Evolutionary conservation across 2,329 filamentous ascomycete species (phyloP).

Genomic region (Ophiostoma triangulosporum): DNA sequence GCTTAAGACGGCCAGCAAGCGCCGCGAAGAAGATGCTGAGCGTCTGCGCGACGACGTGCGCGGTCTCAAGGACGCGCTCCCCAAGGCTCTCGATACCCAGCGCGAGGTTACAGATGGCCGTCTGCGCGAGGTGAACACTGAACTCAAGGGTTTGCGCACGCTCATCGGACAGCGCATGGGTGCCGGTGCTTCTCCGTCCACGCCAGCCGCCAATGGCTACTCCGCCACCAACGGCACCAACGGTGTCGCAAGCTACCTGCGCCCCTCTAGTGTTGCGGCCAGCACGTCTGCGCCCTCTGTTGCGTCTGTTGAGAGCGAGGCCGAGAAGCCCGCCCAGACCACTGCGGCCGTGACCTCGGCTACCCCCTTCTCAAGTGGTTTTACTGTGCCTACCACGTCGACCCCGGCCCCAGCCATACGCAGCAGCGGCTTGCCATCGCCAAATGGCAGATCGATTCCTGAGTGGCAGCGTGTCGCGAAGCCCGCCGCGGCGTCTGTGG

Average conservation of each 20-base stretch:
- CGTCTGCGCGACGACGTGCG: slow-evolving; percentile 78
- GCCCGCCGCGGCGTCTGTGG: slow-evolving; percentile 43
- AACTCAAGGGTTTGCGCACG: slow-evolving; percentile 86
- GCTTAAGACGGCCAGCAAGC: slow-evolving; percentile 66
- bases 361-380: slow-evolving; percentile 8
- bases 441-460: slow-evolving; percentile 51
- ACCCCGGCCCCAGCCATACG: neutral
- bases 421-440: slow-evolving; percentile 22
- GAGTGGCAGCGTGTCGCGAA: slow-evolving; percentile 67
- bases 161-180: slow-evolving; percentile 56
- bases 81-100: slow-evolving; percentile 76
- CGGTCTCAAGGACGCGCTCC: slow-evolving; percentile 69
- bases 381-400: neutral
- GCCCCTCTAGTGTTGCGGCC: slow-evolving; percentile 15
- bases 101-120: slow-evolving; percentile 71
- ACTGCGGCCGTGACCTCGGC: slow-evolving; percentile 1
- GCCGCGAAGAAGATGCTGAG: slow-evolving; percentile 77
- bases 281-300: slow-evolving; percentile 13
- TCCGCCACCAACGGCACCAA: neutral
- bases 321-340: slow-evolving; percentile 16
- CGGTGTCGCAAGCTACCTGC: slow-evolving; percentile 18
- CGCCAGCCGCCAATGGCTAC: neutral
- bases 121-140: slow-evolving; percentile 70
- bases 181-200: slow-evolving; percentile 12
- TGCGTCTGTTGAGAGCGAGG: slow-evolving; percentile 7